phyloP scores from a whole-genome alignment of 352 stramenopile genomes.

The Phytopythium mirpurense region DNA sequence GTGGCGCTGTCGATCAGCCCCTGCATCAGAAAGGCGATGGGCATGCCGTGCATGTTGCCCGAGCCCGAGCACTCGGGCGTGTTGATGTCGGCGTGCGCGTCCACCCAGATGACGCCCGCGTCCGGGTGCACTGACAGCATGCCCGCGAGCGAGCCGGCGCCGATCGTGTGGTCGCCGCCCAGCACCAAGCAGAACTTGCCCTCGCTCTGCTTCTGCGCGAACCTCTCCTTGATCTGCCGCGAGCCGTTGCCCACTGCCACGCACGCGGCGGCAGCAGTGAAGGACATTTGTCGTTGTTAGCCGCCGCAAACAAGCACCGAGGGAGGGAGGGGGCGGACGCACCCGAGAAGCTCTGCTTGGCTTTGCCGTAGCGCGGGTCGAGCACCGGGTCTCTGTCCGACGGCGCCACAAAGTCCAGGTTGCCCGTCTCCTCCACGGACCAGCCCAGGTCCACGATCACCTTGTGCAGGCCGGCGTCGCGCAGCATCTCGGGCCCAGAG shows the following conservation, averaged over 20 bases:
- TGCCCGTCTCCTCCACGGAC: conserved; percentile 84
- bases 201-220: conserved; percentile 83
- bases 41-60: conserved; percentile 99
- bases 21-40: conserved; percentile 92
- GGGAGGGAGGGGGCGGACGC: not conserved
- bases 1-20: conserved; percentile 84
- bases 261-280: no score
- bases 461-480: conserved; percentile 75
- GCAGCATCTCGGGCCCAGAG: conserved; percentile 62
- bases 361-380: conserved; percentile 60
- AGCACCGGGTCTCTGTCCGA: conserved; percentile 46
- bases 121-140: conserved; percentile 89
- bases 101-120: conserved; percentile 96
- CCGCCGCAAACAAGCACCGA: no score
- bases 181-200: conserved; percentile 94
- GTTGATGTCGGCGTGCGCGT: conserved; percentile 98
- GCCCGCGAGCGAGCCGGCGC: conserved; percentile 89
- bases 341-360: conserved; percentile 78
- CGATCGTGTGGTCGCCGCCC: conserved; percentile 96
- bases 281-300: not conserved
- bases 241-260: conserved; percentile 80
- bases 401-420: conserved; percentile 63
- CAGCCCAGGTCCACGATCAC: conserved; percentile 73
- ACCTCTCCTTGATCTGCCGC: conserved; percentile 71
- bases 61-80: conserved; percentile 87